These are phyloP conservation scores for Ploettnerulaceae sp. DNA, from an alignment of 2,329 filamentous ascomycete species.

Conservation along the genomic window DNA sequence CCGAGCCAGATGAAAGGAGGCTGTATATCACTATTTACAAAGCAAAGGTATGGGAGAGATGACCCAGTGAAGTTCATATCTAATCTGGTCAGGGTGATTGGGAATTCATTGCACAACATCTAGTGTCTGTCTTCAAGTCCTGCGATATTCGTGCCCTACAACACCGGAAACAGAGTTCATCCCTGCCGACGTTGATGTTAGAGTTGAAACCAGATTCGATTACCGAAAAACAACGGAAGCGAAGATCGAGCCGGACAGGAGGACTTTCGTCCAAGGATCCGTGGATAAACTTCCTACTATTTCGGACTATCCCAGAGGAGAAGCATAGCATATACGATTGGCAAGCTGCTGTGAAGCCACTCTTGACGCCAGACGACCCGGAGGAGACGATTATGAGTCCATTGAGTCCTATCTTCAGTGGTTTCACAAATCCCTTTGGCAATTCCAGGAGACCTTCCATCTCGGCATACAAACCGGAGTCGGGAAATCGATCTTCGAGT, in stretches of 20 bases:
- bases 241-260: constrained; percentile 58
- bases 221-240: constrained; percentile 57
- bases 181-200: constrained; percentile 55
- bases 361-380: constrained; percentile 25
- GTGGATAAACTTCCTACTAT: constrained; percentile 44
- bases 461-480: constrained; percentile 24
- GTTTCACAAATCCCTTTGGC: constrained; percentile 33
- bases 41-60: constrained; percentile 30
- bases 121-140: constrained; percentile 31
- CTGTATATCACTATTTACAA: constrained; percentile 35
- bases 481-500: constrained; percentile 46
- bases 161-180: constrained; percentile 57
- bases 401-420: constrained; percentile 25
- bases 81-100: constrained; percentile 32
- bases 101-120: constrained; percentile 32
- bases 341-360: constrained; percentile 42
- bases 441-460: constrained; percentile 18
- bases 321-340: constrained; percentile 53
- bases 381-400: constrained; percentile 27
- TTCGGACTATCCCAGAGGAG: constrained; percentile 51
- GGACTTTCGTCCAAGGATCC: constrained; percentile 40
- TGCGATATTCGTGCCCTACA: constrained; percentile 49
- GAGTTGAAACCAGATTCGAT: constrained; percentile 46
- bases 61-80: neutral
- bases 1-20: constrained; percentile 15